Base-by-base conservation (phyloP, 257 asterid species). In the Solanum medicagineum region DNA sequence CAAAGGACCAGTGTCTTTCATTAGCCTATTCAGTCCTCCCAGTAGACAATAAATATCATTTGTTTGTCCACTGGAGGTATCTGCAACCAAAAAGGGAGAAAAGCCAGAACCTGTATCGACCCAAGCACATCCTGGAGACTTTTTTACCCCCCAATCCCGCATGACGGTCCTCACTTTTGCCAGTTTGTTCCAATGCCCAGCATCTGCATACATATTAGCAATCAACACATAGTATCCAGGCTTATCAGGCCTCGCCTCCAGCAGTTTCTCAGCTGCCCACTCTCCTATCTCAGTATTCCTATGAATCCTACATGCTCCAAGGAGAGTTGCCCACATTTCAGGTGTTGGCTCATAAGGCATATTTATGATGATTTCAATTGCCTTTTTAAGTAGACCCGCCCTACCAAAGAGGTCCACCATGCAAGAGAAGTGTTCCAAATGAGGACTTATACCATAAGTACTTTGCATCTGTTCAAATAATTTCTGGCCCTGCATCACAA, bases 251-350 rank as follows among this genome's bases (percentile, higher is more conserved):
- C 88, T 92, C 93, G 90, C 68, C 83, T 91, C 93, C 81, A 94
- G 90, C 53, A 96, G 91, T 44, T 92, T 92, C 85, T 89, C 95
- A 32, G 99, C 99, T 40, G 98, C 99, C 98, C 98, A n/a, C n/a
- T n/a, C n/a, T n/a, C n/a, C n/a, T n/a, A n/a, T n/a, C n/a, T n/a
- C 94, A 12, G 85, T 91, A 56, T 96, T 87, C 75, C 93, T 92
- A 81, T 94, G 98, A 83, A 91, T 88, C 85, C 87, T 84, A 86
- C 99, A 96, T n/a, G 98, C 98, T 73, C 97, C 98, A 66, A 96
- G 71, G 24, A 96, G 94, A 3, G 97, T 92, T 10, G 99, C 98
- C 99, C 98, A 96, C 90, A 94, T 92, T 77, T 92, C 94, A 3
- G 94, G 22, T 9, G 96, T 93, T 45, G 98, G 95, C 84, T 89